Percentiles rank a stretch among this genome's conserved stretches.
phyloP scores from a whole-genome alignment of 257 asterid species.

The Marsdenia floribunda region DNA sequence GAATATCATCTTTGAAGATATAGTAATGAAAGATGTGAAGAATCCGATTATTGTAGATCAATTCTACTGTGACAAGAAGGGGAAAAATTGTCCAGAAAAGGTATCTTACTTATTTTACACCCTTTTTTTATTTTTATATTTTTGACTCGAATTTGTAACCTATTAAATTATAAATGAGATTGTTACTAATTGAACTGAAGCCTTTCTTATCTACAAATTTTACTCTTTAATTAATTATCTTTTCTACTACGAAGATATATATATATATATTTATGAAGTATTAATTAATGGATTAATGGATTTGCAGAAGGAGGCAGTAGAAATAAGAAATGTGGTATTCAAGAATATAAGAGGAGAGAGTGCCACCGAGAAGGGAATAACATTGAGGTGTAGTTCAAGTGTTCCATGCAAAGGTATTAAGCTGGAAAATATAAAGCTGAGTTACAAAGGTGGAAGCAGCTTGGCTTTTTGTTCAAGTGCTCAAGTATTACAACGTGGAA shows the following conservation, averaged over 20 bases:
- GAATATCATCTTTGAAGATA: slow-evolving; percentile 57
- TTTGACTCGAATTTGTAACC: too few species aligned
- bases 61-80: slow-evolving; percentile 62
- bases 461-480: slow-evolving; percentile 25
- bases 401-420: slow-evolving; percentile 61
- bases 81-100: slow-evolving; percentile 39
- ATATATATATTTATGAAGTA: background rate
- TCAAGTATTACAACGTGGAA: slow-evolving; percentile 12
- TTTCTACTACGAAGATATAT: too few species aligned
- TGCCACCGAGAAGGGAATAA: slow-evolving; percentile 52
- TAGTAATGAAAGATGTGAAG: slow-evolving; percentile 55
- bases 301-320: slow-evolving; percentile 73
- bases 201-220: too few species aligned
- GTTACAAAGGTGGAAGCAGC: slow-evolving; percentile 16
- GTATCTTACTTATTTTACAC: slow-evolving; percentile 21
- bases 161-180: too few species aligned
- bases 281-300: background rate
- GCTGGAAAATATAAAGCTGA: slow-evolving; percentile 45
- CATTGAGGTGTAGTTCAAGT: slow-evolving; percentile 57
- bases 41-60: slow-evolving; percentile 91
- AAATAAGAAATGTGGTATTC: slow-evolving; percentile 55
- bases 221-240: too few species aligned
- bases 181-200: too few species aligned
- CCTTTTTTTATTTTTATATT: too few species aligned
- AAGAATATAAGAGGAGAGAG: slow-evolving; percentile 73